Evolutionary conservation across 2,329 filamentous ascomycete genomes (phyloP).

Genomic region (Nigrospora osmanthi): DNA sequence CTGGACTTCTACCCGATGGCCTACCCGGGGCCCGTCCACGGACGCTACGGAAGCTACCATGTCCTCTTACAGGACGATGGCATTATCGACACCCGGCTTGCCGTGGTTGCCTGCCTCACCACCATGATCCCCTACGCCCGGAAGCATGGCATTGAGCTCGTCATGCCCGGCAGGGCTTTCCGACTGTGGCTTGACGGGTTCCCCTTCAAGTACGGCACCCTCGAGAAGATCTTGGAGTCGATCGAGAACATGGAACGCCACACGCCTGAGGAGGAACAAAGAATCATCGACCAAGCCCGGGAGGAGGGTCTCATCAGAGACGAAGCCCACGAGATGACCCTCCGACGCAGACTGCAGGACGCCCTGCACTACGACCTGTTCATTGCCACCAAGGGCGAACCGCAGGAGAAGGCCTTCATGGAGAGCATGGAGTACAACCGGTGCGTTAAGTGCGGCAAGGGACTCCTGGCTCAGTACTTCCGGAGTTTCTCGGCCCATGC

Average conservation of each 20-base stretch:
- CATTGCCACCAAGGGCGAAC: conserved; percentile 7
- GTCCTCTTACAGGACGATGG: conserved; percentile 11
- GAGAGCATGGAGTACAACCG: not conserved
- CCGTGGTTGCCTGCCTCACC: conserved; percentile 8
- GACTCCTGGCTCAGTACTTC: conserved; percentile 10
- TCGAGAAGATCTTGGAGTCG: conserved; percentile 10
- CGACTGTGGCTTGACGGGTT: conserved; percentile 16
- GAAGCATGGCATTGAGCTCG: conserved; percentile 10
- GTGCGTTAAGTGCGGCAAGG: conserved; percentile 7
- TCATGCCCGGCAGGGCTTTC: conserved; percentile 15
- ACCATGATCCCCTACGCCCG: conserved; percentile 7
- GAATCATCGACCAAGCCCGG: not conserved
- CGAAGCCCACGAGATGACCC: too few relatives aligned
- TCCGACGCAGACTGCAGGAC: too few relatives aligned
- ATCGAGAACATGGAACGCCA: conserved; percentile 7
- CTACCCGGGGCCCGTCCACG: conserved; percentile 7
- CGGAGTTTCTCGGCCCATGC: not conserved
- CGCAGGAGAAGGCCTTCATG: conserved; percentile 1
- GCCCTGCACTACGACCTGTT: conserved; percentile 11
- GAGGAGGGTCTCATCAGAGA: too few relatives aligned
- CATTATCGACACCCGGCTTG: conserved; percentile 7
- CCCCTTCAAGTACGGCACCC: conserved; percentile 9
- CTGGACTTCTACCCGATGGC: conserved; percentile 9
- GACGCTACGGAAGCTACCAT: conserved; percentile 9
- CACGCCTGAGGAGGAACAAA: not conserved